Conservation (phyloP, 2,329 filamentous ascomycete species). For the Xylariaceae sp. region DNA sequence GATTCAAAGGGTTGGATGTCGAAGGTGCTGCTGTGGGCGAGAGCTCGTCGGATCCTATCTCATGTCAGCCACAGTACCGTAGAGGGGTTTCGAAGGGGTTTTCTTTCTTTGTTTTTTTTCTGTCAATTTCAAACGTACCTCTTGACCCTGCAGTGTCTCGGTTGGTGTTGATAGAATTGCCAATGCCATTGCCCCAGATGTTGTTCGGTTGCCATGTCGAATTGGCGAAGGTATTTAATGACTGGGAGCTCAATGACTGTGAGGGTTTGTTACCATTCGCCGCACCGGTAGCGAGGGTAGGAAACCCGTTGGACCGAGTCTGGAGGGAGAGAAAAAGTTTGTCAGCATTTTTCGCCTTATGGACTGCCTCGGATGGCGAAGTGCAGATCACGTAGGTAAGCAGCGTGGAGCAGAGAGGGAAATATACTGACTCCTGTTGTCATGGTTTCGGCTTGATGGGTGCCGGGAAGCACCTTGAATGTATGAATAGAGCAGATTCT, state of each 20-base stretch:
- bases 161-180: slow-evolving; percentile 42
- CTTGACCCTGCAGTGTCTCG: slow-evolving; percentile 43
- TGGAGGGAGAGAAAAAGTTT: slow-evolving; percentile 7
- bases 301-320: slow-evolving; percentile 31
- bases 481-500: too few relatives aligned
- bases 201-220: slow-evolving; percentile 37
- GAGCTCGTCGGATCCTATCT: slow-evolving; percentile 35
- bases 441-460: too few relatives aligned
- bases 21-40: slow-evolving; percentile 53
- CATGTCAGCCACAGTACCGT: too few relatives aligned
- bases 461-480: too few relatives aligned
- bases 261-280: slow-evolving; percentile 30
- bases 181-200: slow-evolving; percentile 53
- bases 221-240: too few relatives aligned
- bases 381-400: too few relatives aligned
- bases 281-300: slow-evolving; percentile 34
- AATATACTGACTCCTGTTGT: too few relatives aligned
- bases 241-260: slow-evolving; percentile 40
- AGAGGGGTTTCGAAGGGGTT: too few relatives aligned
- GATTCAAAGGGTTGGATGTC: slow-evolving; percentile 65
- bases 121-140: slow-evolving; percentile 39
- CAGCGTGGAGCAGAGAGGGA: too few relatives aligned
- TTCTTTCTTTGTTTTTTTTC: background rate
- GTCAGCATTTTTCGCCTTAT: slow-evolving; percentile 2
- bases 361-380: too few relatives aligned